Base-by-base conservation (phyloP, 108 stramenopile species). In the Cyclotella cryptica region DNA sequence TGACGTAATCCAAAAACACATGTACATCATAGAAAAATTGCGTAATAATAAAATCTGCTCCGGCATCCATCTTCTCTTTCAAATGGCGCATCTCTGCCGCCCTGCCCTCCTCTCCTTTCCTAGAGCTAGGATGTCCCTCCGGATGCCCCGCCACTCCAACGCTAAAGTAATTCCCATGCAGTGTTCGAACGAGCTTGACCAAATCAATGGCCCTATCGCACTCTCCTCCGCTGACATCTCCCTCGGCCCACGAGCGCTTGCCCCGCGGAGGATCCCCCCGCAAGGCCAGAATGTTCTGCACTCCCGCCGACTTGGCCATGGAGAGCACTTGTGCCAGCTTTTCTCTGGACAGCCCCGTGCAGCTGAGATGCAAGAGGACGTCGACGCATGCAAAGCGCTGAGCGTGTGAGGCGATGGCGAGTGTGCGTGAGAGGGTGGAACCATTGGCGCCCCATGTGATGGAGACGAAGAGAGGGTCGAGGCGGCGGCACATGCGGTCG, bases 131-230 rank as follows among this genome's bases (percentile, higher is more conserved):
- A 90, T 99, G 97, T 0, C 92, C 93, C 75, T 99, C 97, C 10
- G 98, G 98, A 84, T 98, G 97, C 54, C 96, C 98, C 7, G 96
- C 98, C 18, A 98, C 93, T 14, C 89, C 98, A 55, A 99, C 88
- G 46, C 97, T 86, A 75, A 99, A 99, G 74, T 96, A 96, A 72
- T 96, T 89, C 24, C 97, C 98, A 86, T 97, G 92, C 78, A 91
- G 71, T 46, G 87, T 84, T 49, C 95, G 82, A 49, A 98, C 97
- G 18, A 99, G 87, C 61, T 80, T 81, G 40, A 98, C 97, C 71
- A 99, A 79, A 79, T 98, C 97, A 67, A 93, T 91, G 13, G 97
- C 96, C 59, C 95, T 65, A 35, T 82, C 77, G 55, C 96, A 94
- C 55, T 96, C 84, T 42, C 89, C 93, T 10, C 88, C 88, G 74